Evolutionary conservation across 139 green algal genomes (phyloP), one percentile per base, ranked within the genome.

Genomic region (Diplosphaera chodatii): DNA sequence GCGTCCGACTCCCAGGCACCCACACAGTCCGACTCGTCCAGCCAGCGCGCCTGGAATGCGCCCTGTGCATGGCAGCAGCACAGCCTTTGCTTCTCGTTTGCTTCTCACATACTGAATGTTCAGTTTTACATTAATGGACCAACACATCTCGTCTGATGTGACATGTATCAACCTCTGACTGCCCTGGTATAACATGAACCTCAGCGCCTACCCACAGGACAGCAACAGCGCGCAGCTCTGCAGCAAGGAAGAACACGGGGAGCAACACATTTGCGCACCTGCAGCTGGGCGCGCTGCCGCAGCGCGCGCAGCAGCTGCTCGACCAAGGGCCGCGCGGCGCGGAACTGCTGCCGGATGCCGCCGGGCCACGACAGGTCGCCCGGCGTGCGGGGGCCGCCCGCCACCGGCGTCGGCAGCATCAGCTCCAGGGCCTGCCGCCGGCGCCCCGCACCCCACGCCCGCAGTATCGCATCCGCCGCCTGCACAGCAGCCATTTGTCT

Each of bases 291-390:
- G 37, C 37, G 37, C 37, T 20, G 37, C 37, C 37, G 37, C n/a
- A n/a, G n/a, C n/a, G n/a, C n/a, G 37, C 78, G 74, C 41, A 96
- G 79, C n/a, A 93, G 81, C 33, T 62, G 40, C 78, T 96, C 90
- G 1, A 96, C 81, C 68, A 93, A 72, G 18, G 85, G 71, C 37
- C 78, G 70, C 29, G 83, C 84, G 20, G 86, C 87, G 62, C 83
- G 86, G 81, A 95, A 95, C 79, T 96, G 89, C 83, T 96, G 91
- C 28, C 86, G 70, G 62, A 96, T 92, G 71, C 91, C 91, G 31
- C 91, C 91, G 0, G 91, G 89, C 88, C 87, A 87, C 16, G 48
- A 59, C 48, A 59, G 48, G 48, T 59, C 48, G 32, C 80, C 82
- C 16, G 55, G 59, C 13, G 64, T 40, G 30, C 41, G 32, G 22